These are phyloP conservation scores for Arthroderma sp. DNA, from an alignment of 2,329 filamentous ascomycete genomes.

Conservation along the genomic window DNA sequence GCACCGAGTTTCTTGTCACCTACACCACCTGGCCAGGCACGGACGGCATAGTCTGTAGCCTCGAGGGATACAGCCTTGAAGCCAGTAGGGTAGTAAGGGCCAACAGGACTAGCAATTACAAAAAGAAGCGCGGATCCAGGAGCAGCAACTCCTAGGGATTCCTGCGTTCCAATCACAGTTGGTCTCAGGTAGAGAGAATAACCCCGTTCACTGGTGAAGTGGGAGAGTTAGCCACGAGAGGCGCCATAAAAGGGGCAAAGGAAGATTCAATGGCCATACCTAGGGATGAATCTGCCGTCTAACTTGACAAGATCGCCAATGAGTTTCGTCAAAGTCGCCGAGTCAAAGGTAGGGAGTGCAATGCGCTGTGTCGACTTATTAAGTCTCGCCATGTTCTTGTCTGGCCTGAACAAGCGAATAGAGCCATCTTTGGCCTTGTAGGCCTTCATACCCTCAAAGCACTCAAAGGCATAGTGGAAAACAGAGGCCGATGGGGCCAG, in stretches of 20 bases:
- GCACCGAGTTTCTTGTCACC: conserved; percentile 97
- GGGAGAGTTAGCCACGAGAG: not conserved
- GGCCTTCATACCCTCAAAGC: conserved; percentile 98
- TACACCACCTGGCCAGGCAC: conserved; percentile 94
- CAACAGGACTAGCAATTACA: conserved; percentile 90
- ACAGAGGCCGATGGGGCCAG: conserved; percentile 94
- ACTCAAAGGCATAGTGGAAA: conserved; percentile 96
- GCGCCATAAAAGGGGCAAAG: not conserved
- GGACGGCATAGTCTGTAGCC: conserved; percentile 90
- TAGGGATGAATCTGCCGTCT: conserved; percentile 82
- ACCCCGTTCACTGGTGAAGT: conserved; percentile 45
- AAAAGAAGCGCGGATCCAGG: conserved; percentile 85
- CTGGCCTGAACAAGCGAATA: conserved; percentile 80
- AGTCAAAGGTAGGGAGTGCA: conserved; percentile 76
- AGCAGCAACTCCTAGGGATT: conserved; percentile 82
- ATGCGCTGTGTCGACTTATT: conserved; percentile 88
- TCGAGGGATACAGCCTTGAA: conserved; percentile 96
- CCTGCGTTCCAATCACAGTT: conserved; percentile 94
- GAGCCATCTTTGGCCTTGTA: conserved; percentile 76
- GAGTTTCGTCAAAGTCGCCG: conserved; percentile 62
- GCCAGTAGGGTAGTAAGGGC: conserved; percentile 94
- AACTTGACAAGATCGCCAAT: conserved; percentile 68
- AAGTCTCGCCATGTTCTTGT: conserved; percentile 90
- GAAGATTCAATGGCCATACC: conserved; percentile 35
- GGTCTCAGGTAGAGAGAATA: conserved; percentile 94